Evolutionary conservation across 176 grass and related monocot genomes (phyloP).

Genomic region (Zea mays): DNA sequence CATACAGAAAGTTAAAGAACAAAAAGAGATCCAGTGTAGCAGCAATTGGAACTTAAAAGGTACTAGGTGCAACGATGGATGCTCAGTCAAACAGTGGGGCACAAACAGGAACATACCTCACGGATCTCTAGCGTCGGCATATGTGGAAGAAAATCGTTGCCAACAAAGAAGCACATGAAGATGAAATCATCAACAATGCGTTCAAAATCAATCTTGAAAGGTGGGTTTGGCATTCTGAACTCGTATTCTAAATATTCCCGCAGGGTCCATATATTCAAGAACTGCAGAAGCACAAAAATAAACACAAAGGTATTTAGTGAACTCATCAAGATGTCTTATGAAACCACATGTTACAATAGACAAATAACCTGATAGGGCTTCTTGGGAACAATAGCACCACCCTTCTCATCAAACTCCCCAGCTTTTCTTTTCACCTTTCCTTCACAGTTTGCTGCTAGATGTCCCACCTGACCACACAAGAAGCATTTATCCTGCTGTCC

Average conservation of each 20-base stretch:
- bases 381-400: constrained; percentile 62
- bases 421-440: constrained; percentile 95
- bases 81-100: constrained; percentile 28
- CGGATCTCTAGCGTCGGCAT: constrained; percentile 98
- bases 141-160: constrained; percentile 99
- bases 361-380: constrained; percentile 90
- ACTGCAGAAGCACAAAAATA: constrained; percentile 47
- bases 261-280: constrained; percentile 98
- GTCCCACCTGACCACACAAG: constrained; percentile 94
- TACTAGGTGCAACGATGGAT: constrained; percentile 15
- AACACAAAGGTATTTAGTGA: constrained; percentile 2
- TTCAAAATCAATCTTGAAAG: constrained; percentile 88
- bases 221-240: constrained; percentile 85
- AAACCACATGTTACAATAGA: constrained; percentile 20
- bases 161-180: constrained; percentile 99
- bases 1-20: constrained; percentile 8
- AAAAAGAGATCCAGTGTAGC: constrained; percentile 16
- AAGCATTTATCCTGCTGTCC: constrained; percentile 99
- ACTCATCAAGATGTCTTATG: background rate
- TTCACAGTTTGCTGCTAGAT: constrained; percentile 91
- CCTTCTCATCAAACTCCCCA: constrained; percentile 94
- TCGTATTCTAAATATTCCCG: constrained; percentile 92
- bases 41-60: constrained; percentile 10
- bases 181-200: constrained; percentile 98
- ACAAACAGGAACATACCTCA: constrained; percentile 65